A percentile compares a stretch with the other conserved stretches of the same genome.
Evolutionary conservation across 208 protist genomes (phyloP).

Genomic region (Sergeia podlipaevii): DNA sequence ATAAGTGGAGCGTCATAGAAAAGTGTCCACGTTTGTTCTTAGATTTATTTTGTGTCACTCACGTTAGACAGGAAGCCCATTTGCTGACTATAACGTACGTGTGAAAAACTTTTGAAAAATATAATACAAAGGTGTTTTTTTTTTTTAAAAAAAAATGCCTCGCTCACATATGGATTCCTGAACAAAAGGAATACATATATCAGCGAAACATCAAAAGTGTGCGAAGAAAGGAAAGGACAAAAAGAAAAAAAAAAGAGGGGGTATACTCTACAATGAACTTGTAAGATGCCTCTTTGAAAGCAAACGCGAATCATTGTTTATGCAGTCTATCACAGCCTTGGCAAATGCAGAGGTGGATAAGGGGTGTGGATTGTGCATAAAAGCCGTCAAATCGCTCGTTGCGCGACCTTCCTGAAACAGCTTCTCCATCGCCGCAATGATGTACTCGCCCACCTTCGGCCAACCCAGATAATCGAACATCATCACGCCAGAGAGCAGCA

Average conservation of each 20-base stretch:
- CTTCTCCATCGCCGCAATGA: constrained; percentile 33
- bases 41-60: no score
- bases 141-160: no score
- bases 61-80: no score
- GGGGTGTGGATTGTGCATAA: constrained; percentile 17
- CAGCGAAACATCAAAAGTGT: background rate
- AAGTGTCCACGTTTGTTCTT: no score
- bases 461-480: constrained; percentile 50
- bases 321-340: constrained; percentile 20
- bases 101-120: no score
- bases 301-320: background rate
- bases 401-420: constrained; percentile 26
- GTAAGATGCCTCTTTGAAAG: background rate
- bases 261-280: constrained; percentile 6
- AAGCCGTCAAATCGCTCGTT: constrained; percentile 27
- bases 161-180: no score
- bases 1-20: no score
- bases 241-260: background rate
- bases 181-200: no score
- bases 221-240: background rate
- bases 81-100: no score
- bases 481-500: constrained; percentile 42
- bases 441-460: constrained; percentile 24
- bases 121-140: no score
- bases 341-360: constrained; percentile 33